Evolutionary conservation across 768 basidiomycete species (phyloP).

Genomic region (Russula olivacea): DNA sequence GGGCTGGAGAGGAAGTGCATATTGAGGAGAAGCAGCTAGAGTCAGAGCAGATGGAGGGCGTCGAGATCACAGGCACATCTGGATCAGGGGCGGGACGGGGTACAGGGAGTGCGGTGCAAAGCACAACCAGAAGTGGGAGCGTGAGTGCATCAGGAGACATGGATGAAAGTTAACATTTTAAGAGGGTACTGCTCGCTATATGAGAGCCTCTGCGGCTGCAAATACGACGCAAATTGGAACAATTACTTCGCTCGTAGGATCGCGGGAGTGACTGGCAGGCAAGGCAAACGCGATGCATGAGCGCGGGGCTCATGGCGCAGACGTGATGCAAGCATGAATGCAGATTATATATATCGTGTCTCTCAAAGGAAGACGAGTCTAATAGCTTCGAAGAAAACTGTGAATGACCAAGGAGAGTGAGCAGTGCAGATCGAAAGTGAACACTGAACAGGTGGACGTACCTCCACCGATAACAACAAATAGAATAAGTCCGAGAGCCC

Average conservation of each 20-base stretch:
- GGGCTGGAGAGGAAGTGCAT: constrained; percentile 84
- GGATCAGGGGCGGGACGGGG: constrained; percentile 23
- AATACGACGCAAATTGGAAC: constrained; percentile 5
- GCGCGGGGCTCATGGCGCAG: neutral
- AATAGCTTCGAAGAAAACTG: constrained; percentile 71
- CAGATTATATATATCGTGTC: neutral
- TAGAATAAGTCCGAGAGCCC: constrained; percentile 66
- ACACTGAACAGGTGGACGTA: constrained; percentile 32
- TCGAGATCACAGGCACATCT: constrained; percentile 42
- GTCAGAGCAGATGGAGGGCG: constrained; percentile 68
- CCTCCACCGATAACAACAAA: constrained; percentile 82
- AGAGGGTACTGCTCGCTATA: constrained; percentile 4
- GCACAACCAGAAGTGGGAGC: constrained; percentile 54
- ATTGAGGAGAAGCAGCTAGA: constrained; percentile 85
- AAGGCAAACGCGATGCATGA: neutral
- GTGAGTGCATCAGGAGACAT: constrained; percentile 47
- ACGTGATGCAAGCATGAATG: neutral
- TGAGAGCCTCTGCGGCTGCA: neutral
- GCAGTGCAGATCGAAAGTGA: neutral
- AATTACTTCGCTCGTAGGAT: neutral
- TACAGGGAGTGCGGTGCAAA: constrained; percentile 37
- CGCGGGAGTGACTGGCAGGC: neutral
- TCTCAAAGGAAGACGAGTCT: constrained; percentile 59
- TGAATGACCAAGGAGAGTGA: neutral
- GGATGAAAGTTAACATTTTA: constrained; percentile 26